phyloP scores from a whole-genome alignment of 23 red algal genomes.

The Gracilaria caudata region DNA sequence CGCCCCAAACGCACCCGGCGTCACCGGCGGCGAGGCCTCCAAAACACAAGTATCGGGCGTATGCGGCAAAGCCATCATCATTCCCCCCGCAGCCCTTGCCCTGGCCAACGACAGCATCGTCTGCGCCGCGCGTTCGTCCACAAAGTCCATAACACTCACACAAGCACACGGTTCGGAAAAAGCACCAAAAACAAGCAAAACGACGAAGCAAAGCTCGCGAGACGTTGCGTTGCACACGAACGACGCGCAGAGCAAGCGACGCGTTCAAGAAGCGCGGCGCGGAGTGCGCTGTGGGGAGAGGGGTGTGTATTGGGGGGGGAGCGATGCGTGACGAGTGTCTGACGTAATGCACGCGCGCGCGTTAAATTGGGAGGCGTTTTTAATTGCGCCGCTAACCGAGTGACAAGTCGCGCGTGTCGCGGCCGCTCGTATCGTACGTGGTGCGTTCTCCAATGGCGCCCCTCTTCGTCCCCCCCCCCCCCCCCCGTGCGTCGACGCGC shows the following conservation, averaged over 20 bases:
- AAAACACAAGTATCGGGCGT: neutral
- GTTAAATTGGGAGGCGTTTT: too few species aligned
- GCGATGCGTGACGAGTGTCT: neutral
- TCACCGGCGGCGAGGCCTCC: neutral
- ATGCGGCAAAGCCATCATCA: too few species aligned
- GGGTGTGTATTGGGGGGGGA: too few species aligned
- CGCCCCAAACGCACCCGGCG: too few species aligned
- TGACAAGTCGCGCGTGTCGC: too few species aligned
- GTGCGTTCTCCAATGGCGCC: too few species aligned
- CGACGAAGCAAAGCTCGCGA: neutral
- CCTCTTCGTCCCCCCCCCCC: neutral
- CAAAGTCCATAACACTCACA: conserved; percentile 20
- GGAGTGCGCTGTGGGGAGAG: too few species aligned
- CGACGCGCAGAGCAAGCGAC: neutral
- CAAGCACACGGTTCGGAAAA: too few species aligned
- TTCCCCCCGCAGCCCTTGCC: too few species aligned
- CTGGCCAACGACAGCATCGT: conserved; percentile 43
- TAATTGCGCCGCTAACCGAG: too few species aligned
- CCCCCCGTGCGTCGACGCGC: neutral
- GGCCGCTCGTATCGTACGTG: neutral
- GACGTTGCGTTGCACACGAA: neutral
- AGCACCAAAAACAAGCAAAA: too few species aligned
- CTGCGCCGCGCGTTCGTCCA: conserved; percentile 37
- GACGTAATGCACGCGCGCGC: neutral
- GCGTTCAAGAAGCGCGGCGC: neutral